Conservation (phyloP, 2,329 filamentous ascomycete species). For the Rutstroemia sydowiana region DNA sequence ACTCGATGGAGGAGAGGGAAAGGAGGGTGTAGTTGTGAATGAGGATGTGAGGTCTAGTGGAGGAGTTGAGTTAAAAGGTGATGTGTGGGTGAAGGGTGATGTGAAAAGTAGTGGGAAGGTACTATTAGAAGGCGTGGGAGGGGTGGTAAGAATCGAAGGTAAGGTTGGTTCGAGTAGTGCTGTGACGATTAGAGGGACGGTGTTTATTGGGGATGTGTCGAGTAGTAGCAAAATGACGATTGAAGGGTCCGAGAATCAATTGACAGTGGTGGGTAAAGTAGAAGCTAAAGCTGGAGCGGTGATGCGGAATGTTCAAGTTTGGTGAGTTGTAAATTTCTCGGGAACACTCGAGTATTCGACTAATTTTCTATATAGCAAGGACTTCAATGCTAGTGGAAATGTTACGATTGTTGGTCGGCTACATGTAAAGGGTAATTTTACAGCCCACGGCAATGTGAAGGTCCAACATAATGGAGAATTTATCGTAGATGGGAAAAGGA, state of each 20-base stretch:
- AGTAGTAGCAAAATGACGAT: slow-evolving; percentile 15
- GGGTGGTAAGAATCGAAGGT: slow-evolving; percentile 13
- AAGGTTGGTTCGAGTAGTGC: slow-evolving; percentile 8
- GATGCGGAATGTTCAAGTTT: slow-evolving; percentile 9
- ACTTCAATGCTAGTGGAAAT: slow-evolving; percentile 10
- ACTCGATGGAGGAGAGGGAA: slow-evolving; percentile 11
- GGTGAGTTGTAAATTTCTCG: too few species aligned
- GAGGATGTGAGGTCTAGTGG: slow-evolving; percentile 11
- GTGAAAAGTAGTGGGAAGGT: slow-evolving; percentile 14
- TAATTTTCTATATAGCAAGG: slow-evolving; percentile 6
- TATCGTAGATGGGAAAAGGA: slow-evolving; percentile 21
- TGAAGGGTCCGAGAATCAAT: background rate
- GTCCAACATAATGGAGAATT: slow-evolving; percentile 15
- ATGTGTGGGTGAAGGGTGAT: slow-evolving; percentile 11
- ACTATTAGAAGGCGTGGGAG: slow-evolving; percentile 1
- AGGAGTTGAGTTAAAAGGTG: slow-evolving; percentile 12
- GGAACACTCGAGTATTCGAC: too few species aligned
- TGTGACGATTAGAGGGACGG: background rate
- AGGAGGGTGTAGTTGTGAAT: slow-evolving; percentile 7
- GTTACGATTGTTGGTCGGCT: slow-evolving; percentile 18
- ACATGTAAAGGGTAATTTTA: slow-evolving; percentile 19
- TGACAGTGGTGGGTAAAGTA: slow-evolving; percentile 13
- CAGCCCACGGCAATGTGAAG: slow-evolving; percentile 16
- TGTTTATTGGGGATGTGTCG: slow-evolving; percentile 12
- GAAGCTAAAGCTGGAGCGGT: background rate